Percentiles rank a stretch among this genome's conserved stretches.
phyloP scores from a whole-genome alignment of 495 filamentous ascomycete genomes.

The Lasiosphaeriaceae sp. region DNA sequence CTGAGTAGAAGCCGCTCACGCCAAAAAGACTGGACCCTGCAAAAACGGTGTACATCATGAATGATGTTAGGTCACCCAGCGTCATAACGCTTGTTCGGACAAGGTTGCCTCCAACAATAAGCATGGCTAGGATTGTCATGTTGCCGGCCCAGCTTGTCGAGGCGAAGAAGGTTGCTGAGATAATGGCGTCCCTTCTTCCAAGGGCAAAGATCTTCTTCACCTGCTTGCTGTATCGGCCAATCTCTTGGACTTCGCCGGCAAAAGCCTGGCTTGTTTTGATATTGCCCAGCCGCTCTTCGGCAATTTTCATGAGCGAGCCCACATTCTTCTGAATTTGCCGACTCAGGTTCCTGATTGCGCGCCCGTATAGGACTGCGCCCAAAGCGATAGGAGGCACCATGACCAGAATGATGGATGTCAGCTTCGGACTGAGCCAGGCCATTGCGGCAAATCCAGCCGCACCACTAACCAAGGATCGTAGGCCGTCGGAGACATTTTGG shows the following conservation, averaged over 20 bases:
- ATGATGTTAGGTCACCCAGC: conserved; percentile 91
- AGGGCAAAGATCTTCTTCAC: conserved; percentile 87
- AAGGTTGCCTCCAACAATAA: conserved; percentile 87
- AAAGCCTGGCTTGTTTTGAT: conserved; percentile 95
- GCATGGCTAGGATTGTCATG: conserved; percentile 88
- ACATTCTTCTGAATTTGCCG: conserved; percentile 89
- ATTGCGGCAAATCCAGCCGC: conserved; percentile 83
- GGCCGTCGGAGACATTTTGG: conserved; percentile 91
- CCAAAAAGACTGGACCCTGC: conserved; percentile 90
- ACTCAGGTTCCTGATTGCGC: conserved; percentile 79
- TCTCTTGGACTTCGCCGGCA: conserved; percentile 85
- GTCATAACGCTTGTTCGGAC: conserved; percentile 81
- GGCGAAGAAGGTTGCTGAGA: conserved; percentile 89
- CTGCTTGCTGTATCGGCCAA: conserved; percentile 84
- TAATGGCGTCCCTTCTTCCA: conserved; percentile 77
- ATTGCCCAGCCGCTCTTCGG: conserved; percentile 91
- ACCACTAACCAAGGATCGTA: conserved; percentile 84
- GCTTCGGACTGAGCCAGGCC: conserved; percentile 86
- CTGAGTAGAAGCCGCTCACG: conserved; percentile 91
- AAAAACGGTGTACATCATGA: conserved; percentile 96
- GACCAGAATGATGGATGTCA: conserved; percentile 79
- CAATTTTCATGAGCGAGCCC: conserved; percentile 89
- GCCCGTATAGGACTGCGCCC: conserved; percentile 85
- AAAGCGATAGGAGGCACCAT: conserved; percentile 92
- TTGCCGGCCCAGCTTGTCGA: conserved; percentile 86